A percentile compares a stretch with the other conserved stretches of the same genome.
phyloP scores from a whole-genome alignment of 345 rosid species.

The Hibiscus trionum region DNA sequence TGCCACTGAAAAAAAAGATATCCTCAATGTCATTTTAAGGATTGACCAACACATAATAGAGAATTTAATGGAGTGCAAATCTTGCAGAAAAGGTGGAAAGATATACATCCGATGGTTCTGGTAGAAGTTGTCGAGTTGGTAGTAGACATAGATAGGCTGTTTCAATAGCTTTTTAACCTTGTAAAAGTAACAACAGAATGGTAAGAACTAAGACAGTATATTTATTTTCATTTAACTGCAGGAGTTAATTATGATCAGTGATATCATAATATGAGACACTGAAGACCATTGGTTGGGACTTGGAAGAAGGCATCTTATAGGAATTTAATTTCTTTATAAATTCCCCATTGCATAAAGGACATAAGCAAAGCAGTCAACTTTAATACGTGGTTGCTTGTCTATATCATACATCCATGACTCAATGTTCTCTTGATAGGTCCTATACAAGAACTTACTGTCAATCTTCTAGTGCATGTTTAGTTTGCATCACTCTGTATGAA shows the following conservation, averaged over 20 bases:
- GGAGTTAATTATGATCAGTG: not conserved
- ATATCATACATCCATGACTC: not conserved
- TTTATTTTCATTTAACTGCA: not conserved
- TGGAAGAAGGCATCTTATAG: not conserved
- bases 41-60: too few species aligned
- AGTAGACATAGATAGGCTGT: slow-evolving; percentile 25
- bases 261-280: not conserved
- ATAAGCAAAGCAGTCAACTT: not conserved
- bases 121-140: slow-evolving; percentile 96
- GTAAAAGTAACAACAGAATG: too few species aligned
- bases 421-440: not conserved
- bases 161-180: too few species aligned
- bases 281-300: not conserved
- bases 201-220: too few species aligned
- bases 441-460: slow-evolving; percentile 40
- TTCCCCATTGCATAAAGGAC: not conserved
- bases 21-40: too few species aligned
- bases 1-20: too few species aligned
- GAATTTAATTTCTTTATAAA: not conserved
- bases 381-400: not conserved
- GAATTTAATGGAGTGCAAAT: too few species aligned
- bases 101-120: slow-evolving; percentile 94
- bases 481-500: slow-evolving; percentile 44
- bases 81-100: not conserved
- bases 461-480: slow-evolving; percentile 43